Evolutionary conservation across 495 filamentous ascomycete species (phyloP).

Genomic region (Talaromyces stipitatus): DNA sequence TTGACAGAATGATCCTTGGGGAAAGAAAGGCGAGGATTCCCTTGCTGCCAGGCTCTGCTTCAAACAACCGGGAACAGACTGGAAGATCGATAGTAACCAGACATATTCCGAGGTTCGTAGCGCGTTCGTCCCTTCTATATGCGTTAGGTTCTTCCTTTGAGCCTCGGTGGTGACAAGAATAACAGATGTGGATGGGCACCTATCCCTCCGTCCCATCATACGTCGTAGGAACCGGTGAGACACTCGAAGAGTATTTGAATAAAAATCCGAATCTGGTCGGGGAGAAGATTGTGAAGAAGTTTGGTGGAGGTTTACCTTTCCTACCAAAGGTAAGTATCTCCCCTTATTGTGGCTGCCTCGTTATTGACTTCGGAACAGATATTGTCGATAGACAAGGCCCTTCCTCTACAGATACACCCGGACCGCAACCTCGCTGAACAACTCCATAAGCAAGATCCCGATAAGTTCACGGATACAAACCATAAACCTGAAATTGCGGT

Average conservation of each 20-base stretch:
- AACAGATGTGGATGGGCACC: constrained; percentile 73
- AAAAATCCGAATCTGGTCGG: constrained; percentile 61
- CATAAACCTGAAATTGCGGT: constrained; percentile 82
- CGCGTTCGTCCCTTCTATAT: not conserved
- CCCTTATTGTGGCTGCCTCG: not conserved
- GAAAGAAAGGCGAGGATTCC: constrained; percentile 38
- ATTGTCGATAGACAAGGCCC: constrained; percentile 68
- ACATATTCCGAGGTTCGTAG: constrained; percentile 36
- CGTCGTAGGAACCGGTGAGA: constrained; percentile 52
- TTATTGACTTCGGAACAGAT: constrained; percentile 34
- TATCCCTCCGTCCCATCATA: constrained; percentile 65
- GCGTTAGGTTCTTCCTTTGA: not conserved
- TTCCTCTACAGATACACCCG: constrained; percentile 77
- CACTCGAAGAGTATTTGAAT: constrained; percentile 57
- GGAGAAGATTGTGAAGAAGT: constrained; percentile 51
- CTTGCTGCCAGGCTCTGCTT: constrained; percentile 34
- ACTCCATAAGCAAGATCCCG: constrained; percentile 55
- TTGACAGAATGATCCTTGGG: constrained; percentile 40
- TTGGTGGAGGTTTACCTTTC: constrained; percentile 61
- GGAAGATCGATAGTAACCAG: constrained; percentile 32
- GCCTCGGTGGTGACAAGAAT: not conserved
- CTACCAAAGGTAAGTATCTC: constrained; percentile 55
- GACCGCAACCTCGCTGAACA: constrained; percentile 56
- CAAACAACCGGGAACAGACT: constrained; percentile 30
- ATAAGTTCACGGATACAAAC: constrained; percentile 63